Evolutionary conservation across 2,329 filamentous ascomycete species (phyloP).

Genomic region (Aspergillus aculeatinus): DNA sequence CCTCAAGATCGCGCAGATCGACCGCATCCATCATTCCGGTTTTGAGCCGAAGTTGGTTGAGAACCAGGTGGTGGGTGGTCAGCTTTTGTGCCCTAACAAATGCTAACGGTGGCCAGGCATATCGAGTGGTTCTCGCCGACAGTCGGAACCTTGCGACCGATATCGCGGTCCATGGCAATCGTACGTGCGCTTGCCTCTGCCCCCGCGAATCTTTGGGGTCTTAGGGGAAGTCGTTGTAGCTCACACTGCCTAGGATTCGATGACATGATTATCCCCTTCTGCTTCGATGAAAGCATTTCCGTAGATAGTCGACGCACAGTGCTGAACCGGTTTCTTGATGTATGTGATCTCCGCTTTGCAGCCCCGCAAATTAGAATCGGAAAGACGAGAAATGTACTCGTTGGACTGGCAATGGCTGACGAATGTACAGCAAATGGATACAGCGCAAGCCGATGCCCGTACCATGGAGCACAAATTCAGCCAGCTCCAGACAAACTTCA

Average conservation of each 20-base stretch:
- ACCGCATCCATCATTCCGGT: not conserved
- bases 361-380: too few species aligned
- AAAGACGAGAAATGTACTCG: too few species aligned
- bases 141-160: not conserved
- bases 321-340: not conserved
- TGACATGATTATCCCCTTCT: not conserved
- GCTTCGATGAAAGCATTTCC: not conserved
- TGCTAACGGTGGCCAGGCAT: not conserved
- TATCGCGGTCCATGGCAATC: not conserved
- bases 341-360: not conserved
- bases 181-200: not conserved
- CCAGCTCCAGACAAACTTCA: not conserved
- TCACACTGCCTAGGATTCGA: not conserved
- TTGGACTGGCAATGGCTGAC: too few species aligned
- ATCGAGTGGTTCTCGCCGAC: not conserved
- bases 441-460: not conserved
- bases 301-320: not conserved
- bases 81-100: not conserved
- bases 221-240: not conserved
- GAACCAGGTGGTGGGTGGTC: not conserved
- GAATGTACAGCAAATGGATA: not conserved
- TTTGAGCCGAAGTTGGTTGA: not conserved
- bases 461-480: not conserved
- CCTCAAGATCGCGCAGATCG: slow-evolving; percentile 2
- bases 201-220: accelerated